phyloP scores from a whole-genome alignment of 441 rosid genomes.

The Heliophila coronopifolia region DNA sequence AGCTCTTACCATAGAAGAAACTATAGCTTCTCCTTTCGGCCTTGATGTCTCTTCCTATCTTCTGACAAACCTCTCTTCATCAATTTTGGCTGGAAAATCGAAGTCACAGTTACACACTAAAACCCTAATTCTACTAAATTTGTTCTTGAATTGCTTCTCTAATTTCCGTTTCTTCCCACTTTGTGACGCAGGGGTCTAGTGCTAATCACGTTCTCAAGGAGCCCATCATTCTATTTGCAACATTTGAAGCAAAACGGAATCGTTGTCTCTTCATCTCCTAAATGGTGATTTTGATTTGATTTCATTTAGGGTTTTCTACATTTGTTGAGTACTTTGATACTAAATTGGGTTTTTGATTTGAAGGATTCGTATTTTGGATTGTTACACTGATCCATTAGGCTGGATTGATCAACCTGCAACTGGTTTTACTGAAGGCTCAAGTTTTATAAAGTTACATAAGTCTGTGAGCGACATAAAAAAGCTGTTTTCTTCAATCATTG shows the following conservation, averaged over 20 bases:
- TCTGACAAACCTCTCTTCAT: slow-evolving; percentile 53
- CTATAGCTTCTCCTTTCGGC: slow-evolving; percentile 57
- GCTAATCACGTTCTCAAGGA: slow-evolving; percentile 52
- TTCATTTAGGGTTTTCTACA: not conserved
- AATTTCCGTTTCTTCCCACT: not conserved
- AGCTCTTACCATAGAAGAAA: slow-evolving; percentile 68
- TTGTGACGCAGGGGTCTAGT: slow-evolving; percentile 54
- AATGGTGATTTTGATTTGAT: slow-evolving; percentile 39
- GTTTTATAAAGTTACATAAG: slow-evolving; percentile 30
- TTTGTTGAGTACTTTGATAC: not conserved
- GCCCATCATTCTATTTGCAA: slow-evolving; percentile 61
- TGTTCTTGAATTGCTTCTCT: not conserved
- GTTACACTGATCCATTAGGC: slow-evolving; percentile 82
- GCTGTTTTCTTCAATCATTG: slow-evolving; percentile 49
- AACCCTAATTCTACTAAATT: not conserved
- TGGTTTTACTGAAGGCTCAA: slow-evolving; percentile 30
- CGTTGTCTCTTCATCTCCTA: slow-evolving; percentile 38
- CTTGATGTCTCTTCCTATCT: slow-evolving; percentile 54
- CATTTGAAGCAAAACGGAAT: slow-evolving; percentile 52
- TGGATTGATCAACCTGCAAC: slow-evolving; percentile 50
- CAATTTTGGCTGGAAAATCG: slow-evolving; percentile 63
- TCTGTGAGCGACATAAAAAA: slow-evolving; percentile 56
- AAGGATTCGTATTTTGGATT: slow-evolving; percentile 84
- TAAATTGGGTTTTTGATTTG: not conserved
- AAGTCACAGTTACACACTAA: slow-evolving; percentile 53